Base-by-base conservation (phyloP, 495 filamentous ascomycete genomes). In the Bacidia rubella region DNA sequence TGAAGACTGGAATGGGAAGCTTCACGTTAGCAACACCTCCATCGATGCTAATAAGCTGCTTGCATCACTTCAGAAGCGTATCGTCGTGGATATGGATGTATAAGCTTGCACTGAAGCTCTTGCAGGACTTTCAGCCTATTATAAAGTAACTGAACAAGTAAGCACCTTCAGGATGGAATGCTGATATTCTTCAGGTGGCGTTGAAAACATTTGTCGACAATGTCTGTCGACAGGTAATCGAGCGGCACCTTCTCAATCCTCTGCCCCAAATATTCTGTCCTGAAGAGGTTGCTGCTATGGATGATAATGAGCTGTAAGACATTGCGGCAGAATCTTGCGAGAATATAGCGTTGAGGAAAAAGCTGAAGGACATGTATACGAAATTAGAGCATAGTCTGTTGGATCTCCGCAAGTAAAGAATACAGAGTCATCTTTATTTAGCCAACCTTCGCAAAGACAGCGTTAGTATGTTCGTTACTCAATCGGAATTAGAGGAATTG, bases 171-270 rank as follows among this genome's bases (percentile, higher is more conserved):
- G n/a, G 10, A 39, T 49, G 26, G 19, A 12, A 32, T 41, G 24
- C 32, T 51, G 46, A 51, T 38, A 12, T 43, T 22, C n/a, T 22
- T 19, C 25, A 69, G 68, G 62, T 68, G 43, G 65, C 66, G 0
- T 57, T 61, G 59, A 67, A 68, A 39, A 67, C 61, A 11, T 71
- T 70, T 38, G 64, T 71, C 4, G 67, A 71, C 29, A 69, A 69
- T 49, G 62, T 69, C 0, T 63, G 57, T 26, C 60, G 65, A 0
- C 67, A 69, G 54, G 68, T 70, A 10, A 62, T 70, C 38, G 66
- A 70, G 38, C 65, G 67, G 39, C 58, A 68, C 40, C 22, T 64
- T 38, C 27, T 58, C 11, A 39, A 57, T 19, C 47, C 21, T 17
- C 26, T 27, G 55, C 48, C 48, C 15, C 15, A 11, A 21, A 51